phyloP scores from a whole-genome alignment of 495 filamentous ascomycete genomes.

The Penicillium dipodomyicola region DNA sequence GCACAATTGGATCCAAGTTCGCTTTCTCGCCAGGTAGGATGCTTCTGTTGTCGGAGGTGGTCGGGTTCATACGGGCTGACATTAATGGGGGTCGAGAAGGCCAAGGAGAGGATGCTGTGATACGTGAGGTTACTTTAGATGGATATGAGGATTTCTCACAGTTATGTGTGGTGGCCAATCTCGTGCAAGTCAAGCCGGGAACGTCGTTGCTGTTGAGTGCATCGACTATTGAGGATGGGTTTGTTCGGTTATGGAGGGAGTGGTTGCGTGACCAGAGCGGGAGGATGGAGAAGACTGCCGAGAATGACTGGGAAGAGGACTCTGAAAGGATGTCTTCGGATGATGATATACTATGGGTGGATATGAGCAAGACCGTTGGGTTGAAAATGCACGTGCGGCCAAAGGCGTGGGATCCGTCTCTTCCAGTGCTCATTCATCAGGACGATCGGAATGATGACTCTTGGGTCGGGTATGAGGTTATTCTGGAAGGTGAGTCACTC shows the following conservation, averaged over 20 bases:
- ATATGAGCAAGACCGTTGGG: conserved; percentile 52
- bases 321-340: background rate
- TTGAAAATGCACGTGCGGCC: conserved; percentile 54
- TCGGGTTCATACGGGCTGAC: conserved; percentile 39
- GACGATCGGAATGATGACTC: conserved; percentile 53
- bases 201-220: conserved; percentile 55
- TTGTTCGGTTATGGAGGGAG: conserved; percentile 63
- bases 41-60: conserved; percentile 7
- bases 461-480: conserved; percentile 57
- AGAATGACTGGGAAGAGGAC: conserved; percentile 6
- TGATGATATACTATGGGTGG: conserved; percentile 55
- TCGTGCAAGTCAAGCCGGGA: conserved; percentile 64
- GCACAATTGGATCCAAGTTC: conserved; percentile 14
- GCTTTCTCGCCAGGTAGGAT: conserved; percentile 24
- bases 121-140: conserved; percentile 63
- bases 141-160: conserved; percentile 68
- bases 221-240: conserved; percentile 60
- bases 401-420: conserved; percentile 26
- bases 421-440: conserved; percentile 37
- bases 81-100: conserved; percentile 19
- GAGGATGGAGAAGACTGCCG: conserved; percentile 13
- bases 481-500: conserved; percentile 54
- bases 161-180: conserved; percentile 61
- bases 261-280: conserved; percentile 59
- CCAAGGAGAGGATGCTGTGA: conserved; percentile 17